phyloP scores from a whole-genome alignment of 129 eudicot species.

The Centrapalus pauciflorus region DNA sequence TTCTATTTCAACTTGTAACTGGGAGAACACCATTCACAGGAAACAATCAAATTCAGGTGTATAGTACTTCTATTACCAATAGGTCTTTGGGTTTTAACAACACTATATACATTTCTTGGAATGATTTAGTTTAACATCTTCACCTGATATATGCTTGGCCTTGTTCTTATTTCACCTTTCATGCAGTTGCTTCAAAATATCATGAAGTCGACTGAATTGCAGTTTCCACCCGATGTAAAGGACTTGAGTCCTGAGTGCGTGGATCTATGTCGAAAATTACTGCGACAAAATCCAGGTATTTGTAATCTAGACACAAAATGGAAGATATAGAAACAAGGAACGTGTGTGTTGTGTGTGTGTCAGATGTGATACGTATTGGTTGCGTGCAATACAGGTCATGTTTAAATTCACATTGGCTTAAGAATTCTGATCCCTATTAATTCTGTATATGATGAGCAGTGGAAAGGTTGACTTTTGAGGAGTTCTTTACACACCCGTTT shows the following conservation, averaged over 20 bases:
- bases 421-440: background rate
- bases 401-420: background rate
- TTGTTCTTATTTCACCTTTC: conserved; percentile 18
- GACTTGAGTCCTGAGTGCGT: conserved; percentile 65
- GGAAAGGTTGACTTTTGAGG: conserved; percentile 88
- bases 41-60: conserved; percentile 81
- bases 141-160: background rate
- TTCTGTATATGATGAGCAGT: conserved; percentile 41
- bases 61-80: conserved; percentile 12
- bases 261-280: conserved; percentile 71
- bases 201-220: conserved; percentile 62
- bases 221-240: conserved; percentile 66
- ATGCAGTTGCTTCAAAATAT: conserved; percentile 77
- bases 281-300: conserved; percentile 68
- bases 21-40: conserved; percentile 94
- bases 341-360: background rate
- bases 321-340: conserved; percentile 3
- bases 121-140: conserved; percentile 4
- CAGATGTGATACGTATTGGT: background rate
- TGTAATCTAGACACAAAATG: background rate
- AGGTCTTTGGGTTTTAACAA: background rate
- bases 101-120: conserved; percentile 1
- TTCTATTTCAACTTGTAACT: conserved; percentile 88
- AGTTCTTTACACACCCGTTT: conserved; percentile 75
- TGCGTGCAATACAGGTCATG: background rate